Evolutionary conservation across 805 yeast genomes (phyloP), one percentile per base, ranked within the genome.

Genomic region (Saccharomycopsis capsularis): DNA sequence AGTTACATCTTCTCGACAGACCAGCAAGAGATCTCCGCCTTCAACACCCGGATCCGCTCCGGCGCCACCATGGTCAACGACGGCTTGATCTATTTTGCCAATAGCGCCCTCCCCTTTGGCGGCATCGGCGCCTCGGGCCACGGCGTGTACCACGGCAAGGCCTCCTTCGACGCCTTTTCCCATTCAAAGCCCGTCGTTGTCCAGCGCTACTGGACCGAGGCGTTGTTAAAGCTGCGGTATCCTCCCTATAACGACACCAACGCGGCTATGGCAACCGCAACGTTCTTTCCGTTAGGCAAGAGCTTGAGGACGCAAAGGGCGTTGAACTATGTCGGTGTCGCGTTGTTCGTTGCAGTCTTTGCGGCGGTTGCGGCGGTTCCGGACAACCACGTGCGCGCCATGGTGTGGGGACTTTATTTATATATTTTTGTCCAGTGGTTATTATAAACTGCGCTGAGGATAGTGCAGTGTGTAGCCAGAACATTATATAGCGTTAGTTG

Each of bases 91-190:
- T 95, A 88, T 54, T 87, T 78, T 39, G 90, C 79, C 1, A 71
- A 84, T 46, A 51, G 71, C 4, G 71, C 73, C 43, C 77, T 86
- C 2, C 97, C 97, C 23, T 91, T 90, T 65, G 98, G 98, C 30
- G 98, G 98, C 22, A 68, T 90, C 48, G 96, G 97, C 13, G 62
- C 62, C 15, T 86, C 96, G 0, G 98, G 98, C 1, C 68, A 70
- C 50, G 97, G 97, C 9, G 67, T 74, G 30, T 89, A 88, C 65
- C 96, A 89, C 61, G 96, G 96, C 2, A 66, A 65, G 53, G 71
- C 67, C 61, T 82, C 89, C 6, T 73, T 80, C 54, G 76, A 79
- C 40, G 34, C 54, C 6, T 90, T 90, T 60, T 75, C 88, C 1
- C 95, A 86, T 63, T 77, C 76, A 60, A 75, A 95, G 58, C 75